Base-by-base conservation (phyloP, 768 basidiomycete genomes). In the Collybia nuda region DNA sequence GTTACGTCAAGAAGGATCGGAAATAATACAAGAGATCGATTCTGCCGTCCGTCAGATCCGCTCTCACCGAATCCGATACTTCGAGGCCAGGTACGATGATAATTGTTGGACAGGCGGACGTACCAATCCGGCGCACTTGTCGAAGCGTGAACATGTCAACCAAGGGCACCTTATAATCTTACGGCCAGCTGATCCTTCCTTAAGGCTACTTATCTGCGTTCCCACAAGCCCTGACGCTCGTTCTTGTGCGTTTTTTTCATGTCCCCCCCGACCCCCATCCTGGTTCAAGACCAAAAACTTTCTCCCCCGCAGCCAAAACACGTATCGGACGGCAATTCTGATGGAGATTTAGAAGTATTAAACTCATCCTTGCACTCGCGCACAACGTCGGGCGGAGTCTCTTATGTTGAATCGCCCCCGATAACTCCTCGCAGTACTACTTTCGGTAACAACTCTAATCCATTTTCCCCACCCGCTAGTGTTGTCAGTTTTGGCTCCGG, bases 381-480 rank as follows among this genome's bases (percentile, higher is more conserved):
- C 54, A 68, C 63, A 17, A 66, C 62, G 21, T 71, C 73, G 35
- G 59, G 53, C 44, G 59, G 56, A 32, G 24, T 62, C 48, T 69
- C 70, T 44, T 63, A 58, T 49, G 58, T 50, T 6, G 72, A 75
- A 26, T 70, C 71, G 3, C 69, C 72, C 11, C 74, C 75, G 11
- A 44, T 67, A 22, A 76, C 75, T n/a, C 74, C 77, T 37, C 74
- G 71, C 50, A 72, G 62, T 46, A 58, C 63, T 40, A 61, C 64
- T 28, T 71, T 73, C 57, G 65, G 63, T 47, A 59, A 62, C 17
- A 56, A 57, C 21, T 48, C 54, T 40, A 79, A 78, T 57, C 77
- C 82, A 0, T 80, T 82, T 65, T 81, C 84, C 0, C 71, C 83
- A 9, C 75, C 79, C 3, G 64, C 70, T 6, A 80, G 75, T 58